These are phyloP conservation scores for Silene latifolia DNA, from an alignment of 148 eudicot genomes.

Conservation along the genomic window DNA sequence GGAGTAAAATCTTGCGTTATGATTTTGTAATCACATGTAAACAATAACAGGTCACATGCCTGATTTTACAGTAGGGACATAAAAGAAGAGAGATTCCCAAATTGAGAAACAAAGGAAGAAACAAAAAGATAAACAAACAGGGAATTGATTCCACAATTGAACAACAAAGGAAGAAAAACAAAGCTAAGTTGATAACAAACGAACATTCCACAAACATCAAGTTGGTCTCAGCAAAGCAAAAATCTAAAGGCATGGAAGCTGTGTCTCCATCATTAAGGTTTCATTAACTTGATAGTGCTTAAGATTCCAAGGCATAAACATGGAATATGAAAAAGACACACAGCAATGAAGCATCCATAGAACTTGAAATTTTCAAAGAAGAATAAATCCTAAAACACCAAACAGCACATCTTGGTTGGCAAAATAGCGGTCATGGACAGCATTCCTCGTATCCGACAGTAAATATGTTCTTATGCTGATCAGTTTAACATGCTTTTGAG, in stretches of 20 bases:
- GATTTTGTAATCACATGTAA: constrained; percentile 20
- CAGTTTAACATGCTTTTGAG: background rate
- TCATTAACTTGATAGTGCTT: constrained; percentile 20
- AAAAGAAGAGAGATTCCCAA: background rate
- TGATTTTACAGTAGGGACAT: constrained; percentile 16
- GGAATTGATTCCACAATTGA: constrained; percentile 26
- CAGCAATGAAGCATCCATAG: constrained; percentile 15
- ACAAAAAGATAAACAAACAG: constrained; percentile 6
- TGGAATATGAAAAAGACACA: constrained; percentile 27
- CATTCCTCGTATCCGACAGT: constrained; percentile 21
- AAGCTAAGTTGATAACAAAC: constrained; percentile 21
- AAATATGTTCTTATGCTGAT: constrained; percentile 18
- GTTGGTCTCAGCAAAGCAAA: constrained; percentile 1
- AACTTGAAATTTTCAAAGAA: constrained; percentile 8
- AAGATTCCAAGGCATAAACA: constrained; percentile 34
- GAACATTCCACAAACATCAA: constrained; percentile 25
- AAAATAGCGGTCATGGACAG: constrained; percentile 20
- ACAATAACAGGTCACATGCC: constrained; percentile 17
- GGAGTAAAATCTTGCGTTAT: background rate
- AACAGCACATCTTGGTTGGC: constrained; percentile 30
- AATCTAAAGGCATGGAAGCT: constrained; percentile 10
- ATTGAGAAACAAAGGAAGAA: background rate
- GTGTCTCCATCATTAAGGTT: constrained; percentile 20
- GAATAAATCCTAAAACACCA: constrained; percentile 25
- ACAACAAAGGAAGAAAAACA: constrained; percentile 7